Evolutionary conservation across 352 stramenopile genomes (phyloP).

Genomic region (Lagenidium sp.): DNA sequence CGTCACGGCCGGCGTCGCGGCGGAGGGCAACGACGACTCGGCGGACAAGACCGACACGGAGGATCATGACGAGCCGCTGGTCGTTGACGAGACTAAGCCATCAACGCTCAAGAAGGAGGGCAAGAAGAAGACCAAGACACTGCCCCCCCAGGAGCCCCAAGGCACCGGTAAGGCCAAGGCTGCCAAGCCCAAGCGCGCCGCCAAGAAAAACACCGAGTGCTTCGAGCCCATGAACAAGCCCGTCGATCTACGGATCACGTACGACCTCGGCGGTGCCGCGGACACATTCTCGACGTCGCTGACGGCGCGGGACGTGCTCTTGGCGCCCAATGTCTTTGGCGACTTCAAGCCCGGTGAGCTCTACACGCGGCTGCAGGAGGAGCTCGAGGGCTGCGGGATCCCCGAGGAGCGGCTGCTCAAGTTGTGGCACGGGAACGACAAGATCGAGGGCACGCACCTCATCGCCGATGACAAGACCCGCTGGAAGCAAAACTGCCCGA

Average conservation of each 20-base stretch:
- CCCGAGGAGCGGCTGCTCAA: conserved; percentile 60
- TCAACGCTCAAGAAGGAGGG: conserved; percentile 12
- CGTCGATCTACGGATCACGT: conserved; percentile 64
- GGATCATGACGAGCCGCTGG: background rate
- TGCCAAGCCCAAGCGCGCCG: conserved; percentile 5
- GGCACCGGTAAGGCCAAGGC: background rate
- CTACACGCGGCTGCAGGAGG: conserved; percentile 52
- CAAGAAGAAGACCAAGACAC: conserved; percentile 4
- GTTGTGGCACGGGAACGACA: conserved; percentile 79
- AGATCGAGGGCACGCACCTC: conserved; percentile 90
- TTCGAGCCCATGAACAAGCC: conserved; percentile 61
- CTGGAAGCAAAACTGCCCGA: conserved; percentile 70
- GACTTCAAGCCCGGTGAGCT: conserved; percentile 68
- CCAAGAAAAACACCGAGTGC: conserved; percentile 75
- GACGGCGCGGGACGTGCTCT: conserved; percentile 49
- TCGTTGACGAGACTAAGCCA: conserved; percentile 2
- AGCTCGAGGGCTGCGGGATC: conserved; percentile 60
- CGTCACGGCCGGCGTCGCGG: conserved; percentile 5
- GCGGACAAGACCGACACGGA: conserved; percentile 4
- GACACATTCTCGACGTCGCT: conserved; percentile 53
- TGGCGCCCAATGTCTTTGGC: conserved; percentile 65
- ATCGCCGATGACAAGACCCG: conserved; percentile 87
- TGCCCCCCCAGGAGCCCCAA: background rate
- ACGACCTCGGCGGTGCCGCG: conserved; percentile 40
- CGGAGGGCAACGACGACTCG: conserved; percentile 2